phyloP scores from a whole-genome alignment of 768 basidiomycete species.

The Suillus occidentalis region DNA sequence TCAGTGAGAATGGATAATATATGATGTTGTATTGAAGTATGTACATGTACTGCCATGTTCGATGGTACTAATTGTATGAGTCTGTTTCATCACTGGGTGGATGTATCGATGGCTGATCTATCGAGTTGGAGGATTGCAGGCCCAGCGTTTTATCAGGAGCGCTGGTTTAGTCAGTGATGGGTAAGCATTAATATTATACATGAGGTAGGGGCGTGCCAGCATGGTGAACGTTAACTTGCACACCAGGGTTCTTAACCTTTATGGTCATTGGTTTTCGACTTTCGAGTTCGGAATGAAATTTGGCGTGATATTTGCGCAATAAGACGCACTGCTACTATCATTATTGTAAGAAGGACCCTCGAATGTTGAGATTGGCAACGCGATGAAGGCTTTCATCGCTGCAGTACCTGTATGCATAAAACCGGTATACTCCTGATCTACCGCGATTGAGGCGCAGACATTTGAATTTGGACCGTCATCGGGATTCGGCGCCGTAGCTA shows the following conservation, averaged over 20 bases:
- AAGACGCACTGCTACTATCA: neutral
- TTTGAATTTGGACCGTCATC: neutral
- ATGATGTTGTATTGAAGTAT: neutral
- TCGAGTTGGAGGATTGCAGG: no score
- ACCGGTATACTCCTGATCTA: neutral
- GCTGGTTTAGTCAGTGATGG: neutral
- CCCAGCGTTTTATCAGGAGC: neutral
- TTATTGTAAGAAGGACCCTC: neutral
- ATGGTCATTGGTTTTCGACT: neutral
- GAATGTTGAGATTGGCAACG: neutral
- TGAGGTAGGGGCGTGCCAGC: neutral
- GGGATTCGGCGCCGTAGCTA: neutral
- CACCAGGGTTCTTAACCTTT: no score
- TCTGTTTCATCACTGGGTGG: neutral
- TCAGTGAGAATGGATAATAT: conserved; percentile 34
- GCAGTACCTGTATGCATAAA: no score
- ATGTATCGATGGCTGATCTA: neutral
- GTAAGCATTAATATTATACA: neutral
- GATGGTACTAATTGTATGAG: neutral
- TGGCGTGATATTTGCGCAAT: neutral
- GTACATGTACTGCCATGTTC: neutral
- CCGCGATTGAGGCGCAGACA: neutral
- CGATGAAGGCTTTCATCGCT: no score
- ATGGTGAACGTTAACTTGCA: no score
- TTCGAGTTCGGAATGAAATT: neutral